Evolutionary conservation across 768 basidiomycete species (phyloP), one percentile per base, ranked within the genome.

Genomic region (Lyophyllum semitale): DNA sequence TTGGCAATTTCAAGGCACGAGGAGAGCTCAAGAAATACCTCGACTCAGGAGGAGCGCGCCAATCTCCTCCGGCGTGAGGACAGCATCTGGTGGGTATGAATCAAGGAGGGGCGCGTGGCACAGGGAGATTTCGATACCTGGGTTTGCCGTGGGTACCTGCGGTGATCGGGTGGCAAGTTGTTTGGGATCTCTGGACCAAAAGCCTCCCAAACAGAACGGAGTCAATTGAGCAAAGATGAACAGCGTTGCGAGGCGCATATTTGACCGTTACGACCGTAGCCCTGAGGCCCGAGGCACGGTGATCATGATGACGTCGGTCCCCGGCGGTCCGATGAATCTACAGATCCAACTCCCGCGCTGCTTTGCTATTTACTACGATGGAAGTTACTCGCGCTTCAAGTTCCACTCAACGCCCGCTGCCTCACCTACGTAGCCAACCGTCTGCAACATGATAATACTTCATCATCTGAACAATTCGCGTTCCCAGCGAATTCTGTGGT

Each of bases 401-500:
- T 15, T 15, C 4, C 33, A 15, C 12, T 35, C 33, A 35, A 35
- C 12, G 33, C 33, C 33, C 4, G 17, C 33, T 15, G 11, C 17
- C 37, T 18, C 37, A 18, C 13, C 37, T 38, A 18, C 37, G 33
- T 35, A 35, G 17, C 9, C 17, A n/a, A 35, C 37, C 9, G 22
- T 40, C 53, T 20, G 12, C 26, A 29, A 4, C 46, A 65, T 68
- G 64, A 52, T 66, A 13, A 59, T 48, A 49, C 59, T 82, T 8
- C 80, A 81, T 54, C 77, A 81, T 59, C 67, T 82, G 7, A 72
- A 78, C 52, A 63, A 80, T 53, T 79, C 78, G 8, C 76, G 79
- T n/a, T 78, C 81, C 6, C 78, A 79, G 56, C 69, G 79, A 20
- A 66, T 83, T 42, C 67, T 81, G 13, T 83, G 79, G 79, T 66